Evolutionary conservation across 2,329 filamentous ascomycete genomes (phyloP), one percentile per base, ranked within the genome.

Genomic region (Chaetomiaceae sp.): DNA sequence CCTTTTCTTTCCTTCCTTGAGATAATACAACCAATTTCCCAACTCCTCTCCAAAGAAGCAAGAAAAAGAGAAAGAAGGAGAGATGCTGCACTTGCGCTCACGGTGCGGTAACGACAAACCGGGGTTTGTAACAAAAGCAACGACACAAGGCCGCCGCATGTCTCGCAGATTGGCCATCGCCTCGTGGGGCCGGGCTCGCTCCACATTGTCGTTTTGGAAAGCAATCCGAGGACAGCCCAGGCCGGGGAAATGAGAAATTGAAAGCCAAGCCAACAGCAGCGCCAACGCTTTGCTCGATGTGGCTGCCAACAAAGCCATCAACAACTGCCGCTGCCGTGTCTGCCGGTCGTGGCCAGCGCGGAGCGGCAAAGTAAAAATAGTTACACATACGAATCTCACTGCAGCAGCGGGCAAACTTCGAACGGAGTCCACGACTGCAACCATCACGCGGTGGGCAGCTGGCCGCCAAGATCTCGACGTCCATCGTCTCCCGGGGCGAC

Each of bases 321-420:
- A n/a, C n/a, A 44, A 49, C 45, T 39, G 39, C 51, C 38, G 38
- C 15, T 25, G 23, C 38, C 8, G 45, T 38, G 33, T 42, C 44
- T 53, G 44, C 22, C 51, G 31, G 38, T 19, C 31, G 6, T 39
- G 23, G n/a, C n/a, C 49, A 48, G 20, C 17, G 15, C 17, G 22
- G 8, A 44, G 38, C 51, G 44, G 8, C 17, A 9, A 46, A 17
- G 47, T 45, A 51, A 54, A 54, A 54, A 54, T 50, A 54, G 52
- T 49, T 42, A 47, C 52, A 54, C 47, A 17, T 29, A 17, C 14
- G 43, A 4, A 11, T 38, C 38, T 36, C n/a, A 19, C 17, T 23
- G 46, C 46, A 40, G 46, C 46, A 40, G 14, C 36, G 23, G 19
- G 37, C 9, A 19, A 25, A 9, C 23, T n/a, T n/a, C n/a, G n/a